Evolutionary conservation across 2,329 filamentous ascomycete genomes (phyloP).

Genomic region (Corinectria fuckeliana): DNA sequence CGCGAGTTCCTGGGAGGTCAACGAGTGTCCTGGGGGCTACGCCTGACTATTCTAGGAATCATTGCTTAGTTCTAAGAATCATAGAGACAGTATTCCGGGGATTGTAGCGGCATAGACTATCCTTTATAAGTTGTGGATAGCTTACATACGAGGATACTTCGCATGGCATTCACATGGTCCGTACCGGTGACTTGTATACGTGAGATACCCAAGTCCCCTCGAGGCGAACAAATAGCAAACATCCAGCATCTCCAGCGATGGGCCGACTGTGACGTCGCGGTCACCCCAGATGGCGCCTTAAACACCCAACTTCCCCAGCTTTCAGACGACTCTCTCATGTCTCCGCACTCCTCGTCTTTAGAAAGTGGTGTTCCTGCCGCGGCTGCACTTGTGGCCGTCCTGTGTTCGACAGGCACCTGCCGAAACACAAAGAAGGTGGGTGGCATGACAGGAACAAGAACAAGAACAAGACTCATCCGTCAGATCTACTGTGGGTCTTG

Average conservation of each 20-base stretch:
- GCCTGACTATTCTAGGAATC: background rate
- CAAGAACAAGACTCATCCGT: no score
- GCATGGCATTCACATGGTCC: background rate
- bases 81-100: background rate
- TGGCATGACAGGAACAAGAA: background rate
- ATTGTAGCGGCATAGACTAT: no score
- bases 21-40: background rate
- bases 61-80: background rate
- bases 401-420: background rate
- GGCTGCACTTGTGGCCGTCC: background rate
- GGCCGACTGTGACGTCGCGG: constrained; percentile 7
- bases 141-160: no score
- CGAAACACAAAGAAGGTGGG: no score
- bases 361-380: background rate
- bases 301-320: background rate
- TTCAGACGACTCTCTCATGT: background rate
- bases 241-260: background rate
- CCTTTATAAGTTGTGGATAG: no score
- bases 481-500: background rate
- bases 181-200: constrained; percentile 6
- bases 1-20: no score
- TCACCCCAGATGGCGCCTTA: background rate
- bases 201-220: background rate
- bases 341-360: background rate
- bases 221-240: constrained; percentile 1